phyloP scores from a whole-genome alignment of 2,329 filamentous ascomycete genomes.

The Alternaria brassicae region DNA sequence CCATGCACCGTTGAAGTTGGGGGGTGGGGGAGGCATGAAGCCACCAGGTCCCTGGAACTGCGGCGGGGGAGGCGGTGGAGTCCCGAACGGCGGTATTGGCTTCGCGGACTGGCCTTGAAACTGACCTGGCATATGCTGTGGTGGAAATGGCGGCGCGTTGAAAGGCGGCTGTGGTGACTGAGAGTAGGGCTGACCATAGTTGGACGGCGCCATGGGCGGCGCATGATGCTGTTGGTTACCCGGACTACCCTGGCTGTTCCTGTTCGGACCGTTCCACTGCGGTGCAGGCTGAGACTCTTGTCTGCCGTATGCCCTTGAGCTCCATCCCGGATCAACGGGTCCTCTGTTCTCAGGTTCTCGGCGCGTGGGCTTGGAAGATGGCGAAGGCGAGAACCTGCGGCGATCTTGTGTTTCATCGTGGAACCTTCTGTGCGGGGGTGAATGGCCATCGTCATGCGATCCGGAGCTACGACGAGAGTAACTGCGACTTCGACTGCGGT shows the following conservation, averaged over 20 bases:
- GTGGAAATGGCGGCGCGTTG: slow-evolving; percentile 28
- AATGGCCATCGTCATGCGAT: slow-evolving; percentile 22
- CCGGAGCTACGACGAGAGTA: slow-evolving; percentile 21
- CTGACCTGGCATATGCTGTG: slow-evolving; percentile 24
- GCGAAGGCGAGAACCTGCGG: slow-evolving; percentile 18
- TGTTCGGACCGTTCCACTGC: slow-evolving; percentile 19
- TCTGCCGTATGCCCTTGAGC: slow-evolving; percentile 14
- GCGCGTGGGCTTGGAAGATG: neutral
- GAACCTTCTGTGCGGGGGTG: slow-evolving; percentile 19
- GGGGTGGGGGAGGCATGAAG: slow-evolving; percentile 33
- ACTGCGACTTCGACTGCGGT: slow-evolving; percentile 23
- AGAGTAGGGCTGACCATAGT: slow-evolving; percentile 16
- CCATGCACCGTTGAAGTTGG: slow-evolving; percentile 33
- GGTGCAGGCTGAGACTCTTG: slow-evolving; percentile 15
- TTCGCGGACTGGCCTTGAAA: slow-evolving; percentile 28
- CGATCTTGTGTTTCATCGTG: slow-evolving; percentile 20
- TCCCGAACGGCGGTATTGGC: slow-evolving; percentile 25
- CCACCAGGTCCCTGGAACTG: slow-evolving; percentile 25
- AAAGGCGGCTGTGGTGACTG: slow-evolving; percentile 24
- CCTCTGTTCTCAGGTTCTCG: slow-evolving; percentile 17
- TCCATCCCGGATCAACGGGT: slow-evolving; percentile 15
- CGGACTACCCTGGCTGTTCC: slow-evolving; percentile 10
- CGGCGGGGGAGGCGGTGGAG: slow-evolving; percentile 30
- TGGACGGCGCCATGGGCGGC: slow-evolving; percentile 9
- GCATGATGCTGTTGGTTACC: slow-evolving; percentile 14